Base-by-base conservation (phyloP, 2,329 filamentous ascomycete species). In the Ilyonectria destructans region DNA sequence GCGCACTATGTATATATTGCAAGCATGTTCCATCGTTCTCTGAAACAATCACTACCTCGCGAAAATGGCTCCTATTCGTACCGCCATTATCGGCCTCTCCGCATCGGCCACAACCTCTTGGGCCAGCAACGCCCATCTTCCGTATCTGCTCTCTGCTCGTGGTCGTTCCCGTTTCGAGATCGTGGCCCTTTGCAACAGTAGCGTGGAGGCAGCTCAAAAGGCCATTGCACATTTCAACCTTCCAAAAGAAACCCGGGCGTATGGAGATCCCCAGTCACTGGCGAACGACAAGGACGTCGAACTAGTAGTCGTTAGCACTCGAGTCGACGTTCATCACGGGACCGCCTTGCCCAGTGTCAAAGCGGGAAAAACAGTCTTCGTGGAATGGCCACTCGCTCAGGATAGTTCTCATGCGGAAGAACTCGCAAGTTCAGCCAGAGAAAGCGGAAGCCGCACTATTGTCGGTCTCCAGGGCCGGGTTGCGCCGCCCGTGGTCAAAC, bases 31-130 rank as follows among this genome's bases (percentile, higher is more conserved):
- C 17, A 37, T n/a, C 7, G 29, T 10, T 51, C 23, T 15, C 9
- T 5, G 13, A 2, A n/a, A 5, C 3, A 35, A 13, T 15, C 15
- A 17, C 31, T 4, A 21, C 9, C n/a, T 6, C 7, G 2, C 6
- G 29, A 63, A 26, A n/a, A 79, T 88, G 84, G 74, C 85, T 43
- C 86, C 83, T 10, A 88, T 90, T 66, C 85, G 87, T 59, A 79
- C 87, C 17, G 89, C 85, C 33, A 81, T 91, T n/a, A 82, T 90
- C 65, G 89, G 89, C 52, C 86, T 91, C 59, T 90, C 87, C 1
- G 80, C 85, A 61, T 81, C 82, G 2, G 85, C 86, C 57, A 82
- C 82, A 33, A 84, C 82, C 5, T 84, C 84, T 0, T 92, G 89
- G 89, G 88, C 88, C 2, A 82, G 80, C 35, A 71, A 75, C 29